Base-by-base conservation (phyloP, 352 stramenopile genomes). In the Globisporangium ultimum region DNA sequence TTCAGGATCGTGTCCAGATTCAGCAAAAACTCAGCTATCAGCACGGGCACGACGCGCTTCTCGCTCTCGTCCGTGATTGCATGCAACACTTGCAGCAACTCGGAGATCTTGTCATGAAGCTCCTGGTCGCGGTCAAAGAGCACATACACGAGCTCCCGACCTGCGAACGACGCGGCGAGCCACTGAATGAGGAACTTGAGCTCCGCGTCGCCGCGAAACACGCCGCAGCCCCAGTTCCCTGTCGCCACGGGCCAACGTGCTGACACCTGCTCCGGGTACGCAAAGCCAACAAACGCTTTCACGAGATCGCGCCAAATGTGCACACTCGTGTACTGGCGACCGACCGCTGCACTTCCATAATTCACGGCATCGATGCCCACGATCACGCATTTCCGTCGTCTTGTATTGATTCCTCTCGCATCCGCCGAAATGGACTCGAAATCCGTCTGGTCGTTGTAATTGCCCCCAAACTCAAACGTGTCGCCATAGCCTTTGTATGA, bases 151-250 rank as follows among this genome's bases (percentile, higher is more conserved):
- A 93, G 51, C 2, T 78, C 60, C 2, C 80, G 72, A 10, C 62
- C 53, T 28, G 65, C 50, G 7, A 89, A 61, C 4, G 83, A 88
- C 12, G 84, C 83, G 7, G 85, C 83, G 3, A 95, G 58, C 85
- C 85, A 93, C 58, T 95, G 84, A 54, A 95, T 77, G 17, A 93
- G 18, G 64, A 92, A 87, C 61, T 93, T 95, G 10, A 93, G 66
- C 58, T 92, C 80, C 3, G 78, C 66, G 49, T 92, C 76, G 4
- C 85, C 85, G 17, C 62, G 55, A 58, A 95, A 93, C 11, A 92
- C 84, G 2, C 85, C 85, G 34, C 85, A 93, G 51, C 85, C 85
- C 85, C 85, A 95, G 58, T 95, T 93, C 18, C 85, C 85, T 6
- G 79, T 88, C 9, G 80, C 82, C 9, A 94, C 67, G 0, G 74